Evolutionary conservation across 106 monocot genomes (phyloP), one percentile per base, ranked within the genome.

Genomic region (Dactylorhiza incarnata): DNA sequence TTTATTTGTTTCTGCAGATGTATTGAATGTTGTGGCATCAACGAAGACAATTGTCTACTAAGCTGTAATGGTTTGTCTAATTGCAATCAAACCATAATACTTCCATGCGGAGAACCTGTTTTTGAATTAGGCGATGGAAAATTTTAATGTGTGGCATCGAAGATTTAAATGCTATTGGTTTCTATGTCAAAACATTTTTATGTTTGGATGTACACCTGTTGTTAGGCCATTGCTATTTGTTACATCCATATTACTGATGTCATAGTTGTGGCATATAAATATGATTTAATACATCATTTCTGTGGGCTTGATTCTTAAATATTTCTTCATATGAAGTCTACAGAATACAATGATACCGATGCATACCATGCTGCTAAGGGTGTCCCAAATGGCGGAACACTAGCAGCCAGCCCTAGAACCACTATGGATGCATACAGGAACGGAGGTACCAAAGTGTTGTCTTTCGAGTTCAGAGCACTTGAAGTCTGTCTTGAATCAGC

Each of bases 401-500:
- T 48, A 73, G 55, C 72, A 76, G 79, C 79, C 23, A 79, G 68
- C 49, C 65, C 49, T 69, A 61, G 22, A 9, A 17, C 70, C 3
- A 16, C 75, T 29, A 45, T 65, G 25, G 68, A 74, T 56, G 25
- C 20, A 49, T 22, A 23, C 29, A 83, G 72, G 22, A 49, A 75
- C 22, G 79, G 69, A 2, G 72, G 74, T 15, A 11, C 78, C 9
- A 83, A 75, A 37, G 61, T 71, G 45, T 72, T 83, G 62, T 79
- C 83, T 45, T 83, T 81, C 48, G 81, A 81, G 62, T 81, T 81
- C 62, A 83, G 71, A 76, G 75, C 78, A 51, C 75, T 83, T 29
- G 83, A 83, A 72, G 79, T 75, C 48, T 83, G 83, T 59, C 83
- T 83, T 76, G 83, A 83, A 25, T 83, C 83, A 22, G 75, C 79